Base-by-base conservation (phyloP, 148 eudicot species). In the Fagopyrum homotropicum region DNA sequence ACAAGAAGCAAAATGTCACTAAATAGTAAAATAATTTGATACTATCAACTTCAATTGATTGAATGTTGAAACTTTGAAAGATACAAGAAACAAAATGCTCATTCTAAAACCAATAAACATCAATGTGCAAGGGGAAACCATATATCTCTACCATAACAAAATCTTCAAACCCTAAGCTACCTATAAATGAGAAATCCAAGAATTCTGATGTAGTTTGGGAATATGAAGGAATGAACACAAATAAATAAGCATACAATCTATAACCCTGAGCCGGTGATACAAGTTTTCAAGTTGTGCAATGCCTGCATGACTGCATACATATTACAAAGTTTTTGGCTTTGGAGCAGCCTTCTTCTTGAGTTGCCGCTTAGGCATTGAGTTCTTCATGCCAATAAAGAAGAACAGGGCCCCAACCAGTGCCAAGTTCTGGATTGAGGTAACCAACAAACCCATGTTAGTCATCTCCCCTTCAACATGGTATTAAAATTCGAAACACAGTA, bases 301-400 rank as follows among this genome's bases (percentile, higher is more conserved):
- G 45, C 69, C 7, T 29, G 5, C 9, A 2, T 40, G 52, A 9
- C 52, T 49, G 52, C 12, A 8, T 11, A 19, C 2, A 16, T 72
- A 0, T 72, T 72, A 72, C 55, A 72, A 45, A 35, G 74, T 22
- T 54, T 91, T 93, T 7, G 88, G 9, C 74, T 93, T 93, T 45
- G 85, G 82, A 57, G 86, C 79, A 52, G 86, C 79, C 87, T 87
- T 91, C 89, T 85, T 90, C 86, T 85, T 90, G 17, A 57, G 61
- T 54, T 82, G 77, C 77, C 92, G 83, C 85, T 93, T 87, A 4
- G 89, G 92, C 81, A 85, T 82, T 9, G 96, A 86, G 80, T 87
- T 91, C 85, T 86, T 94, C 92, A 90, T 88, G 71, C 96, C 97
- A 57, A 91, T 87, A 82, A 88, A 91, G 73, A 90, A 91, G 47